phyloP scores from a whole-genome alignment of 1,284 basidiomycete genomes.

The Rhodotorula sp. region DNA sequence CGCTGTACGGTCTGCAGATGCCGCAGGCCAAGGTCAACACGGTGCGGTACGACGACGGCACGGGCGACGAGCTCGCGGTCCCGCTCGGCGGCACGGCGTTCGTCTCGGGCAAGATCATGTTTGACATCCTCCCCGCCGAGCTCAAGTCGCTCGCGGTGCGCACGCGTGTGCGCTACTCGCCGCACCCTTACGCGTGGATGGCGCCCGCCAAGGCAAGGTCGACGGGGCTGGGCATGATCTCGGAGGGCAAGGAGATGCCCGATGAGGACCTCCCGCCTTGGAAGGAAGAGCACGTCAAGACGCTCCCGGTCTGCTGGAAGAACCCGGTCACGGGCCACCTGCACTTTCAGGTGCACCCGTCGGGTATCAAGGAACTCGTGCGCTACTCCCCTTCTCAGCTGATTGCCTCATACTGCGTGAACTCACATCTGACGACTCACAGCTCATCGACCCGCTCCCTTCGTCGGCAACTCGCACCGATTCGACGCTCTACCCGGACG shows the following conservation, averaged over 20 bases:
- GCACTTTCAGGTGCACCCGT: slow-evolving; percentile 64
- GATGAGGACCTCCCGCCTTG: slow-evolving; percentile 68
- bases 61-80: slow-evolving; percentile 75
- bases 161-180: slow-evolving; percentile 62
- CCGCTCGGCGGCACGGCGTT: slow-evolving; percentile 80
- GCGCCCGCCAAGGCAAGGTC: slow-evolving; percentile 67
- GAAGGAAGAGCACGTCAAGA: slow-evolving; percentile 70
- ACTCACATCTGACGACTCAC: slow-evolving; percentile 46
- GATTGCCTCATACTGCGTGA: not conserved
- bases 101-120: slow-evolving; percentile 74
- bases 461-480: slow-evolving; percentile 55
- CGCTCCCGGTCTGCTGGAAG: slow-evolving; percentile 74
- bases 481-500: slow-evolving; percentile 70
- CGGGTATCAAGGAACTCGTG: slow-evolving; percentile 43
- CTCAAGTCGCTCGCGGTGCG: slow-evolving; percentile 83
- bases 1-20: slow-evolving; percentile 76
- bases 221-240: slow-evolving; percentile 76
- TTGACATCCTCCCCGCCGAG: slow-evolving; percentile 71
- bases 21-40: slow-evolving; percentile 69
- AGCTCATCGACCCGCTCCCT: slow-evolving; percentile 64
- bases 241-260: slow-evolving; percentile 58
- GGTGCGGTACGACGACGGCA: slow-evolving; percentile 83
- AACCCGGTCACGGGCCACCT: slow-evolving; percentile 73
- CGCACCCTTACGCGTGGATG: slow-evolving; percentile 67
- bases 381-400: slow-evolving; percentile 41